Evolutionary conservation across 2,329 filamentous ascomycete genomes (phyloP).

Genomic region (Laburnicola sp.): DNA sequence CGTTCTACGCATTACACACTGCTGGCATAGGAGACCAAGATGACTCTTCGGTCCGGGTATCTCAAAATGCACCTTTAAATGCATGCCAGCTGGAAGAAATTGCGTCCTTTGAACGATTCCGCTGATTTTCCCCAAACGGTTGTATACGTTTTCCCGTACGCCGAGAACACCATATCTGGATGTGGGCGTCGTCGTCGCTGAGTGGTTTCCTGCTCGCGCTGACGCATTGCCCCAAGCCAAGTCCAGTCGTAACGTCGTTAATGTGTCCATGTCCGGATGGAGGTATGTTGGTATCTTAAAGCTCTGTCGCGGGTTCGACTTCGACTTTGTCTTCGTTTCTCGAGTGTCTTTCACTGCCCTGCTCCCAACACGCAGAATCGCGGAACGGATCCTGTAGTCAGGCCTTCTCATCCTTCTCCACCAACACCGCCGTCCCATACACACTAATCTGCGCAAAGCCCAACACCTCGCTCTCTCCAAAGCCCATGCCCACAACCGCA

Average conservation of each 20-base stretch:
- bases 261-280: conserved; percentile 8
- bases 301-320: neutral
- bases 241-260: neutral
- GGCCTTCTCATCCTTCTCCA: conserved; percentile 28
- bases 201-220: conserved; percentile 6
- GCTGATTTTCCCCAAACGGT: conserved; percentile 5
- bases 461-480: conserved; percentile 39
- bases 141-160: neutral
- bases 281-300: neutral
- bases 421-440: conserved; percentile 38
- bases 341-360: too few species aligned
- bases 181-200: conserved; percentile 7
- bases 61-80: conserved; percentile 11
- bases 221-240: neutral
- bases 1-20: conserved; percentile 17
- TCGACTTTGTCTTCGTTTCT: neutral
- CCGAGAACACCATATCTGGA: neutral
- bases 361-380: conserved; percentile 2
- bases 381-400: conserved; percentile 13
- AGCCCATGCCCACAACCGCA: conserved; percentile 35
- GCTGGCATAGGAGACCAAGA: conserved; percentile 5
- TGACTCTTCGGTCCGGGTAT: conserved; percentile 15
- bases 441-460: conserved; percentile 40
- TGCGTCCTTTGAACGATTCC: conserved; percentile 18
- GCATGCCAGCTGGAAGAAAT: conserved; percentile 16